Evolutionary conservation across 148 eudicot species (phyloP), one percentile per base, ranked within the genome.

Genomic region (Persicaria maculosa): DNA sequence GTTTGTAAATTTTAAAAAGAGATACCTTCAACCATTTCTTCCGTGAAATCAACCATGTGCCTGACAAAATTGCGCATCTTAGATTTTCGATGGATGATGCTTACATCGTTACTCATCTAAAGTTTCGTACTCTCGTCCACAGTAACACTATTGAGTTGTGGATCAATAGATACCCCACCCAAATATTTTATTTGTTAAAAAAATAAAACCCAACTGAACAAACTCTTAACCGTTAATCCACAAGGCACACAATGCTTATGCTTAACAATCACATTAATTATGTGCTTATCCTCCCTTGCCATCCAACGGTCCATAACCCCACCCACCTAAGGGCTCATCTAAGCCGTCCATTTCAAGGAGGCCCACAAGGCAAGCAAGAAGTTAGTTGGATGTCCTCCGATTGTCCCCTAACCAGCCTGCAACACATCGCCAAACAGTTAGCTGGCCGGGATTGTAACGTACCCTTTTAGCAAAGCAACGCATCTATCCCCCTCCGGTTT

Each of bases 241-340:
- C 40, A 31, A 1, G 1, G 36, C 40, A 31, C 40, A 31, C 40
- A 31, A 31, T 62, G 40, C 40, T 59, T 11, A 15, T 62, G 4
- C 44, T 31, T 25, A 62, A 62, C 31, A 10, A 62, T 31, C 68
- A 36, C 16, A 31, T 62, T 62, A 31, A 58, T 25, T 62, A 19
- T 6, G 4, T 31, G 2, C 40, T 3, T 55, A 31, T 6, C 8
- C 31, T n/a, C 55, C 17, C 55, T 52, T 3, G 0, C 17, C n/a
- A 65, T 65, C 70, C 70, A 65, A 65, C 70, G 70, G 70, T 11
- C 70, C 47, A 40, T 0, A 65, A 65, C 15, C 70, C 46, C 46
- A 64, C 6, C 67, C 40, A 59, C 40, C 40, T 31, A 31, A 8
- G 67, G 20, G 25, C 15, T 36, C 17, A 64, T 64, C 46, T 64